Base-by-base conservation (phyloP, 2,329 filamentous ascomycete species). In the Penicillium corylophilum region DNA sequence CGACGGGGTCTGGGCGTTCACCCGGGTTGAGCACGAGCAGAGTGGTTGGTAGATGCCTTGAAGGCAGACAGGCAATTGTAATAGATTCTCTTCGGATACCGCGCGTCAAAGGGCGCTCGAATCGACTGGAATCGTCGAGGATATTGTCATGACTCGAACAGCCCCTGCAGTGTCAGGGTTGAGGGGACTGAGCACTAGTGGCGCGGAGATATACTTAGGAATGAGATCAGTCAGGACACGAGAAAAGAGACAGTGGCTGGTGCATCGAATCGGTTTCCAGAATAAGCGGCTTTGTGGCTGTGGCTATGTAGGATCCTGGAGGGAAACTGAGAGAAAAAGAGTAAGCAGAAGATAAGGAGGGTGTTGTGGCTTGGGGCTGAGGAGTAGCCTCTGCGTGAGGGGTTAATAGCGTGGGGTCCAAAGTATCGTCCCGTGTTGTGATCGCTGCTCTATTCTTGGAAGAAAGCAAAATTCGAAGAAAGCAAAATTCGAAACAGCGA, bases 361-460 rank as follows among this genome's bases (percentile, higher is more conserved):
- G 23, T n/a, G 7, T 16, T 53, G 51, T 59, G 60, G 60, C 60
- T 60, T 54, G 55, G 26, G 49, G 54, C 52, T 51, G 44, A 47
- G 44, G 42, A 20, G 28, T 28, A 41, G 33, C 29, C 29, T 31
- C 39, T 48, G n/a, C 16, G 33, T 44, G 41, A 35, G 31, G 10
- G 47, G 22, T 18, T 20, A 16, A 47, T 26, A 12, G 31, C 41
- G 43, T 56, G 51, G 56, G 56, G 56, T 49, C 56, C 48, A 40
- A 52, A 51, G 35, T 16, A 18, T 42, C 46, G 16, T 6, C n/a
- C 7, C 40, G 15, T 23, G 15, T 23, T 24, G 20, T 40, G 40
- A 29, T 49, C 40, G 40, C 26, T 35, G 35, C 29, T 43, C 49
- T 57, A 59, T 55, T 57, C 56, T 57, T 55, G 53, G 51, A 35